Percentiles rank a stretch among this genome's conserved stretches.
phyloP scores from a whole-genome alignment of 2,329 filamentous ascomycete genomes.

The Grosmannia penicillata region DNA sequence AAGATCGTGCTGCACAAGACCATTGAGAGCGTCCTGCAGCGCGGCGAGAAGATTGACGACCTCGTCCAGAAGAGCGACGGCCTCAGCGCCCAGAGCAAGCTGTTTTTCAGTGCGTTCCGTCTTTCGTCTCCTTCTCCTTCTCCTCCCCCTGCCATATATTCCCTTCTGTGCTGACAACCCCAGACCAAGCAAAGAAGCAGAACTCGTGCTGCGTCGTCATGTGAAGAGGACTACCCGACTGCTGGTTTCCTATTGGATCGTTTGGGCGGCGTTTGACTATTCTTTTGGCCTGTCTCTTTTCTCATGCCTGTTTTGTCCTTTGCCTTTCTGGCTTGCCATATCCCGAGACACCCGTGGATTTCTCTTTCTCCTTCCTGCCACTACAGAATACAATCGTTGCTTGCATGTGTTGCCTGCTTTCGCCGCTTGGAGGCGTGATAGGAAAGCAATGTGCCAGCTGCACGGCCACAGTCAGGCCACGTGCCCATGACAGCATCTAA shows the following conservation, averaged over 20 bases:
- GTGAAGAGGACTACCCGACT: conserved; percentile 24
- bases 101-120: conserved; percentile 61
- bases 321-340: too few species aligned
- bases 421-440: too few species aligned
- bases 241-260: neutral
- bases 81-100: conserved; percentile 83
- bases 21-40: conserved; percentile 72
- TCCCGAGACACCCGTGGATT: too few species aligned
- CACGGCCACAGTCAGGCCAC: too few species aligned
- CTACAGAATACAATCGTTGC: too few species aligned
- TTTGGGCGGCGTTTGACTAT: neutral
- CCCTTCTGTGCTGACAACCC: neutral
- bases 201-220: conserved; percentile 63
- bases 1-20: conserved; percentile 97
- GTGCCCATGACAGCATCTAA: too few species aligned
- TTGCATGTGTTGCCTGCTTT: too few species aligned
- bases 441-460: too few species aligned
- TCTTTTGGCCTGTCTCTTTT: too few species aligned
- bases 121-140: neutral
- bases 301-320: neutral
- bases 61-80: conserved; percentile 88
- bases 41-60: conserved; percentile 93
- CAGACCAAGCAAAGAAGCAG: conserved; percentile 61
- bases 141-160: too few species aligned
- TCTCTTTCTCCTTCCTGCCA: too few species aligned